These are phyloP conservation scores for Diaporthe sp. DNA, from an alignment of 2,329 filamentous ascomycete species.

Conservation along the genomic window DNA sequence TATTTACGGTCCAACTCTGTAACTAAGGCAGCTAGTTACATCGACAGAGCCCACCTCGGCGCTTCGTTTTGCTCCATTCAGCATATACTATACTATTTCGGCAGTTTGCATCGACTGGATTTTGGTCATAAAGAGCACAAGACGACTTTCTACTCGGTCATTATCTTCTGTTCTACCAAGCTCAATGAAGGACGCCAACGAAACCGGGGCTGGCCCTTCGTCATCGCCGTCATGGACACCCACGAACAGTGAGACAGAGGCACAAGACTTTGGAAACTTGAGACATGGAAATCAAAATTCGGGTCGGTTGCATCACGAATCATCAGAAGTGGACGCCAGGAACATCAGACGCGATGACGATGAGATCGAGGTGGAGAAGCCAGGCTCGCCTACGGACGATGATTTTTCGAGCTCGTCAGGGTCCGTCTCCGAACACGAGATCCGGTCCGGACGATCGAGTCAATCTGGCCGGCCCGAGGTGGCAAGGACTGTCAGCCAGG, in stretches of 20 bases:
- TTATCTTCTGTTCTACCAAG: background rate
- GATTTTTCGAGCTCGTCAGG: background rate
- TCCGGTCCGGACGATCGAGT: background rate
- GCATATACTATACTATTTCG: background rate
- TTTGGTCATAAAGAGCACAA: background rate
- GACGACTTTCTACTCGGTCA: background rate
- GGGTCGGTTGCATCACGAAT: background rate
- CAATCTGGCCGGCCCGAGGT: constrained; percentile 40
- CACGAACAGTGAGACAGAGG: background rate
- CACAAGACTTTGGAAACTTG: background rate
- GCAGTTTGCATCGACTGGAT: background rate
- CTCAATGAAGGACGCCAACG: background rate
- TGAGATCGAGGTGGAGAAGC: constrained; percentile 27
- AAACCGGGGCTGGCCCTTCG: background rate
- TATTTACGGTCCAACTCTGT: background rate
- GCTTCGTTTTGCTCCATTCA: background rate
- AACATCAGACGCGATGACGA: background rate
- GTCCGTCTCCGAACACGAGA: constrained; percentile 16
- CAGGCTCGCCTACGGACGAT: constrained; percentile 1
- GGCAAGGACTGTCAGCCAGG: constrained; percentile 54
- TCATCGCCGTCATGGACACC: background rate
- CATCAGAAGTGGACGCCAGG: background rate
- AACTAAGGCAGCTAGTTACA: background rate
- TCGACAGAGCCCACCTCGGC: background rate
- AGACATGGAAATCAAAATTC: background rate